Evolutionary conservation across 2,329 filamentous ascomycete species (phyloP).

Genomic region (Pestalotiopsis sp.): DNA sequence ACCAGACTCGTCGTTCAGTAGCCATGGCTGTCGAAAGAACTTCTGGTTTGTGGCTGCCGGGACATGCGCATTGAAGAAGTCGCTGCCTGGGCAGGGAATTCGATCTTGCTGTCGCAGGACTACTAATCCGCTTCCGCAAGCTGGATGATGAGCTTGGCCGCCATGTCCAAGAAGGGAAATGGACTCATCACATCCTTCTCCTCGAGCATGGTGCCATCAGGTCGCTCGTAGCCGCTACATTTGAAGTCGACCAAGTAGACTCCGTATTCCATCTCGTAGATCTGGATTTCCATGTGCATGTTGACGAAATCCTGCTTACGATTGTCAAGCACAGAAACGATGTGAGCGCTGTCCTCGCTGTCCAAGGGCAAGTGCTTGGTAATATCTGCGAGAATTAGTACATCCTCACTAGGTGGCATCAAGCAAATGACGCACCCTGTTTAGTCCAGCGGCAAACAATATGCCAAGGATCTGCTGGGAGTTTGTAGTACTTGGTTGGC

Average conservation of each 20-base stretch:
- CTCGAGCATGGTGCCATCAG: slow-evolving; percentile 73
- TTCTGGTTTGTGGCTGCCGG: background rate
- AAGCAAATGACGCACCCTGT: slow-evolving; percentile 65
- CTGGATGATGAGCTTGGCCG: slow-evolving; percentile 89
- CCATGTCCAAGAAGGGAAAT: slow-evolving; percentile 94
- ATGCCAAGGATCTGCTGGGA: slow-evolving; percentile 95
- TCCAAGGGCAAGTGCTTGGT: slow-evolving; percentile 30
- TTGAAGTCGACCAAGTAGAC: slow-evolving; percentile 99
- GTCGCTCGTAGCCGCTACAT: slow-evolving; percentile 90
- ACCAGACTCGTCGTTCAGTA: too few species aligned
- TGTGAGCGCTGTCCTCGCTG: slow-evolving; percentile 43
- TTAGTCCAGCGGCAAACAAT: slow-evolving; percentile 90
- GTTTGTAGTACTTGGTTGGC: slow-evolving; percentile 68
- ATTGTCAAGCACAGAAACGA: slow-evolving; percentile 44
- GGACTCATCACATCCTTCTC: slow-evolving; percentile 96
- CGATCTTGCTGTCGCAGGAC: too few species aligned
- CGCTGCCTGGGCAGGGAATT: background rate
- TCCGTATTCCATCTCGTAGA: slow-evolving; percentile 89
- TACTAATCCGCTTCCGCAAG: slow-evolving; percentile 74
- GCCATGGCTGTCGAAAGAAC: background rate
- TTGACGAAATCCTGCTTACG: slow-evolving; percentile 72
- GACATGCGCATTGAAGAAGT: too few species aligned
- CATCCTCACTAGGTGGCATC: slow-evolving; percentile 16
- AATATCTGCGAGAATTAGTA: background rate
- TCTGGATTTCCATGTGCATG: slow-evolving; percentile 93